phyloP scores from a whole-genome alignment of 2,329 filamentous ascomycete genomes.

The Huntiella bhutanensis region DNA sequence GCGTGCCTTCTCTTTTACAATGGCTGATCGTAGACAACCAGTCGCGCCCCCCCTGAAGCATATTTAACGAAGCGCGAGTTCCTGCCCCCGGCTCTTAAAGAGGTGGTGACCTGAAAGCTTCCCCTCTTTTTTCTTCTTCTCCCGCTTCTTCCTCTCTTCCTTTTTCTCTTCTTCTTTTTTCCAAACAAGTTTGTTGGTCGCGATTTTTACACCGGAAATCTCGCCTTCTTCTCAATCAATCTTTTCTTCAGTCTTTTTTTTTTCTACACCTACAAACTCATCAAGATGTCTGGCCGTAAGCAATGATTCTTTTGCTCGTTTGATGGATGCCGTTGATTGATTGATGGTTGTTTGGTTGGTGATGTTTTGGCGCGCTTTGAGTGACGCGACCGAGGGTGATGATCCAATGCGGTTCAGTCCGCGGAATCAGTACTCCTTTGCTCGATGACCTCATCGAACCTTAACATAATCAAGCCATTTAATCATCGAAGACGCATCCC shows the following conservation, averaged over 20 bases:
- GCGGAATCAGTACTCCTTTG: background rate
- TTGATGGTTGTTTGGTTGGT: background rate
- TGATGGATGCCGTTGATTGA: background rate
- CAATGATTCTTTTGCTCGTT: background rate
- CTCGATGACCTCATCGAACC: background rate
- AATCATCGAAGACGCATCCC: background rate
- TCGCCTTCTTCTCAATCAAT: background rate
- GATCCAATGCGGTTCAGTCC: too few species aligned
- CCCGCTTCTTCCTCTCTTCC: slow-evolving; percentile 1
- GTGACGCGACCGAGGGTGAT: background rate
- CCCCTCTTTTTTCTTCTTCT: slow-evolving; percentile 6
- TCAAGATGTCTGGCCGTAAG: slow-evolving; percentile 14
- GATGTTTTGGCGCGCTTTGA: slow-evolving; percentile 5
- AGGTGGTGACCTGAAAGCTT: background rate
- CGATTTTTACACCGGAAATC: background rate
- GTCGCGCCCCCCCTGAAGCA: slow-evolving; percentile 4
- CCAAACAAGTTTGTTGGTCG: background rate
- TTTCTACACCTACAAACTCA: background rate
- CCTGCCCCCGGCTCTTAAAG: too few species aligned
- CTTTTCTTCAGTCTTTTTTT: background rate
- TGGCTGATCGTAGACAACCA: too few species aligned
- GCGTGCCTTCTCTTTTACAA: too few species aligned
- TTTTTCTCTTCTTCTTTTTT: slow-evolving; percentile 4
- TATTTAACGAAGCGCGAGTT: slow-evolving; percentile 6
- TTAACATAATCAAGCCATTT: background rate